Evolutionary conservation across 2,329 filamentous ascomycete genomes (phyloP), one percentile per base, ranked within the genome.

Genomic region (Cladosporium sp.): DNA sequence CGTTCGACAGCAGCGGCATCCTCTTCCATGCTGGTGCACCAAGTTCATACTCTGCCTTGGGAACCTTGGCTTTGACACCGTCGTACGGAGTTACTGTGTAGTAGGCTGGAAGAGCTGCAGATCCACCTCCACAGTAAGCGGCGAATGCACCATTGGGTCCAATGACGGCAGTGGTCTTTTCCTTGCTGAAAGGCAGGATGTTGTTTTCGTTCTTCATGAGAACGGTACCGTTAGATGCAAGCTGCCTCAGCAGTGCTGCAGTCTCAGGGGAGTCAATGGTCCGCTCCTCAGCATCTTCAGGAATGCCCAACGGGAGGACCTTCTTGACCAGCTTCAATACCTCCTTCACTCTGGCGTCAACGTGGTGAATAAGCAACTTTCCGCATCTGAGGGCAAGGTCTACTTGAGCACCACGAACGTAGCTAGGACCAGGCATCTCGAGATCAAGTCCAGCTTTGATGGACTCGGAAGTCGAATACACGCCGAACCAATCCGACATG

Each of bases 351-450:
- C 80, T 77, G 11, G 70, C 70, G 54, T 84, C 74, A 41, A 85
- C 75, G 62, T 59, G 55, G 42, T 65, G 61, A 16, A 40, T 52
- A 4, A 61, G 53, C 3, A 64, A 51, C 39, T 61, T 62, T 19
- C 63, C 58, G 46, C 59, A 59, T 20, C 52, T 49, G 38, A 62
- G 36, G 7, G 59, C 55, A 56, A 66, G 52, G 15, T 55, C 55
- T 5, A 65, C 46, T 61, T 67, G 52, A 56, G 57, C 18, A 61
- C 62, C 52, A 62, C 67, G 50, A 60, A 64, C 25, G 59, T 29
- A 49, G 1, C 86, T 85, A 62, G 95, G 91, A 36, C 88, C 88
- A 1, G 87, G 86, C 88, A 93, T 94, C 16, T 79, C 78, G 84
- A 94, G 88, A 66, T 94, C 89, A 25, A 93, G 72, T 25, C 88